phyloP scores from a whole-genome alignment of 2,329 filamentous ascomycete genomes.

The Aplosporella prunicola region DNA sequence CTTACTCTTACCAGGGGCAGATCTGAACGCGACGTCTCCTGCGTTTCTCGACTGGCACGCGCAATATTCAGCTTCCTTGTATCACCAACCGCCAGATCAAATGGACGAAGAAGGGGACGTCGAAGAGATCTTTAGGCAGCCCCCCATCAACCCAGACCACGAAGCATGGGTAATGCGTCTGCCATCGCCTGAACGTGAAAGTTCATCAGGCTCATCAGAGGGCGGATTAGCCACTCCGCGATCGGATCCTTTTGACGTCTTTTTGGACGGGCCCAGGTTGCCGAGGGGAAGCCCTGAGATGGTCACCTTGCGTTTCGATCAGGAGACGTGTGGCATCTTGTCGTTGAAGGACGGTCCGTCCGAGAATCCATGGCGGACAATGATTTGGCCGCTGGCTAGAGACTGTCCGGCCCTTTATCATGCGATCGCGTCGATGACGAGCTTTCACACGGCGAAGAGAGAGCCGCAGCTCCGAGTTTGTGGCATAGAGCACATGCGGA shows the following conservation, averaged over 20 bases:
- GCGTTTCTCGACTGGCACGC: conserved; percentile 26
- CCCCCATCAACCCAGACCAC: conserved; percentile 22
- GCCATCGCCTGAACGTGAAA: conserved; percentile 29
- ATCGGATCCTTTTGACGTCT: conserved; percentile 18
- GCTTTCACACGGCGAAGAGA: conserved; percentile 56
- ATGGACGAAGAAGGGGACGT: conserved; percentile 38
- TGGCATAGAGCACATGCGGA: conserved; percentile 61
- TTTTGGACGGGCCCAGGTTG: conserved; percentile 40
- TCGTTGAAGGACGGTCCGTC: conserved; percentile 60
- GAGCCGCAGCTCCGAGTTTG: conserved; percentile 48
- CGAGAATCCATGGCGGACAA: conserved; percentile 62
- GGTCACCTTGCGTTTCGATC: conserved; percentile 54
- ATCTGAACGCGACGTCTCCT: conserved; percentile 34
- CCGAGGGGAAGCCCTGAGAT: conserved; percentile 48
- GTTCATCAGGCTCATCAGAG: conserved; percentile 18
- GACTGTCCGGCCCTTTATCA: conserved; percentile 57
- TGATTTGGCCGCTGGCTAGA: conserved; percentile 59
- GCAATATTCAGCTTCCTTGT: conserved; percentile 22
- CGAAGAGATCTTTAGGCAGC: conserved; percentile 45
- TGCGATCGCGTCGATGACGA: conserved; percentile 59
- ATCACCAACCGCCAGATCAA: conserved; percentile 19
- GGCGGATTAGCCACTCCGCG: conserved; percentile 4
- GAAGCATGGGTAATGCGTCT: conserved; percentile 30
- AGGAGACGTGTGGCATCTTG: conserved; percentile 58
- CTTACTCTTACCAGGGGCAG: conserved; percentile 40